Evolutionary conservation across 805 yeast genomes (phyloP).

Genomic region (Isabelozyma gotoi): DNA sequence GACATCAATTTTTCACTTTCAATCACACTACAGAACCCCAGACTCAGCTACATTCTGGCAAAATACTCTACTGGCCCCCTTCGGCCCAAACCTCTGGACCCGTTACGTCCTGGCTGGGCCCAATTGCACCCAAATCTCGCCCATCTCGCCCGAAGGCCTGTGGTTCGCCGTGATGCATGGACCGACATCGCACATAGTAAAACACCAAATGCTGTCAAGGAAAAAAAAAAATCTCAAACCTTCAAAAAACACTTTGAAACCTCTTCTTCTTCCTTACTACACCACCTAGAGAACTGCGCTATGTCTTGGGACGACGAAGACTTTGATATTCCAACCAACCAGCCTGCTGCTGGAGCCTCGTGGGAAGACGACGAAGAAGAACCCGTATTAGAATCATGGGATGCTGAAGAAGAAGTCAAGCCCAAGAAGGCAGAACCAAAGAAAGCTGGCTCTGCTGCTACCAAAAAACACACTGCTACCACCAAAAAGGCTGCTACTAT

Average conservation of each 20-base stretch:
- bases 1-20: no score
- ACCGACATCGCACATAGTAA: not conserved
- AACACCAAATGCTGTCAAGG: not conserved
- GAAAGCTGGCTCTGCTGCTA: slow-evolving; percentile 26
- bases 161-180: no score
- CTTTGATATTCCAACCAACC: slow-evolving; percentile 62
- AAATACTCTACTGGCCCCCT: no score
- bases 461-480: slow-evolving; percentile 46
- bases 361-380: slow-evolving; percentile 87
- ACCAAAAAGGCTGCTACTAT: slow-evolving; percentile 42
- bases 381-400: slow-evolving; percentile 83
- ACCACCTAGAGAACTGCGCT: not conserved
- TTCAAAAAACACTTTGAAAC: not conserved
- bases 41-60: no score
- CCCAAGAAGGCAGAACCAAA: slow-evolving; percentile 42
- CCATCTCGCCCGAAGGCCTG: no score
- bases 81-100: no score
- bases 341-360: slow-evolving; percentile 51
- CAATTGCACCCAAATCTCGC: no score
- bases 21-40: no score
- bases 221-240: no score
- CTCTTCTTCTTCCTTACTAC: not conserved
- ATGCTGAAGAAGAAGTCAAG: slow-evolving; percentile 71
- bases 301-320: slow-evolving; percentile 87
- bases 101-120: no score